Base-by-base conservation (phyloP, 2,329 filamentous ascomycete species). In the Fusarium euwallaceae region DNA sequence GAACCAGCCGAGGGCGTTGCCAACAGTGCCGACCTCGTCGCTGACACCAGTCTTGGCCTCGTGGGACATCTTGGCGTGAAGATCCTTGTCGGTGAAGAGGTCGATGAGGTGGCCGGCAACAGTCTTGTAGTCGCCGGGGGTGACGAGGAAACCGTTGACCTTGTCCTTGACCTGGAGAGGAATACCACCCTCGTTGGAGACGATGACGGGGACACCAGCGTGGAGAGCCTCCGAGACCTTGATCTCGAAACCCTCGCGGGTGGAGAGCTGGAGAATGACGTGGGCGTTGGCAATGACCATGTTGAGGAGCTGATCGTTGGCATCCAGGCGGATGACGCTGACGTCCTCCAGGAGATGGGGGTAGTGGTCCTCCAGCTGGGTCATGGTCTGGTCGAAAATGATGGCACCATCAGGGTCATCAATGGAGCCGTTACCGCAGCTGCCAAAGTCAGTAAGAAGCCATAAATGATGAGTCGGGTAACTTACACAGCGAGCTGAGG, bases 181-280 rank as follows among this genome's bases (percentile, higher is more conserved):
- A 63, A 97, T 95, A 12, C 94, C 94, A n/a, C 94, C 94, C 2
- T 92, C 91, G 22, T 87, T 86, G 1, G 92, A 94, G 4, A 92
- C 93, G 72, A 97, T 94, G 77, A 95, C 89, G 1, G 94, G 94
- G 3, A 92, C 90, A 16, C 94, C 94, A 53, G 95, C 94, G 79
- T 95, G 94, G 24, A 96, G 86, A 1, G 93, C 94, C 82, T 97
- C 94, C 0, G 92, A 95, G 6, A 97, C 93, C 83, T 97, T 97
- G 77, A 97, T 92, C 82, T 97, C 94, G 77, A 97, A 97, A 0
- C 94, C 94, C 80, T 97, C 94, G 39, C 93, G 90, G 0, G 92
- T 95, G 4, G 93, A 95, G 7, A 97, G 89, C 82, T 97, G 94
- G 9, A 97, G 88, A 1, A 92, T 92, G 9, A 95, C 90, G 66